Evolutionary conservation across 176 grass and related monocot species (phyloP), one percentile per base, ranked within the genome.

Genomic region (Juncus inflexus): DNA sequence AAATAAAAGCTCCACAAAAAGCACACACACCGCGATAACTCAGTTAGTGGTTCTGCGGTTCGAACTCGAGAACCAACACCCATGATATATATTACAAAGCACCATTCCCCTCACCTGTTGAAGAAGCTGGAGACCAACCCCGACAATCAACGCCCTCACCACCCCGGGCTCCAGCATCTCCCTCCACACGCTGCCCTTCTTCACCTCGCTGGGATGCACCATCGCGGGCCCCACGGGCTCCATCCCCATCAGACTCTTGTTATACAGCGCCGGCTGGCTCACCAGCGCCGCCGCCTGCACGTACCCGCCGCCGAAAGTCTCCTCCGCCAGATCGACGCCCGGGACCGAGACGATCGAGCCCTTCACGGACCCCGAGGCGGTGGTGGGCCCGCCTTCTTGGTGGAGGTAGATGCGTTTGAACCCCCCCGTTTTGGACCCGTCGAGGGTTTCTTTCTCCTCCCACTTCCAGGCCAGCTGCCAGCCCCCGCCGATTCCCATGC

Each of bases 391-490:
- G 43, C 43, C 19, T 47, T 99, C 95, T 75, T 92, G 88, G 78
- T 92, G 89, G 75, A 99, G 84, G 77, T 99, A 99, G 57, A 99
- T 99, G 55, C 95, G 84, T 56, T 99, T 84, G 75, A 99, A 99
- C 13, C 80, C 89, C 14, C 94, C 83, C 75, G 86, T 79, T 77
- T 91, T 89, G 28, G 84, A 85, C 65, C 92, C 92, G 64, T 97
- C 87, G 47, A 60, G 59, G 4, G 82, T 82, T 77, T 94, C 95
- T 70, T 71, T 79, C 88, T 99, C 95, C 15, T 88, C 83, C 88
- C 88, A 99, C 81, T 90, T 99, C 85, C 85, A 99, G 36, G 95
- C 95, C 73, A 99, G 75, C 69, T 99, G 95, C 95, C 95, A 99
- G 62, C 95, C 95, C 45, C 89, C 95, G 50, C 95, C 95, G 59